Conservation (phyloP, 495 filamentous ascomycete species). For the Penicillium flavigenum region DNA sequence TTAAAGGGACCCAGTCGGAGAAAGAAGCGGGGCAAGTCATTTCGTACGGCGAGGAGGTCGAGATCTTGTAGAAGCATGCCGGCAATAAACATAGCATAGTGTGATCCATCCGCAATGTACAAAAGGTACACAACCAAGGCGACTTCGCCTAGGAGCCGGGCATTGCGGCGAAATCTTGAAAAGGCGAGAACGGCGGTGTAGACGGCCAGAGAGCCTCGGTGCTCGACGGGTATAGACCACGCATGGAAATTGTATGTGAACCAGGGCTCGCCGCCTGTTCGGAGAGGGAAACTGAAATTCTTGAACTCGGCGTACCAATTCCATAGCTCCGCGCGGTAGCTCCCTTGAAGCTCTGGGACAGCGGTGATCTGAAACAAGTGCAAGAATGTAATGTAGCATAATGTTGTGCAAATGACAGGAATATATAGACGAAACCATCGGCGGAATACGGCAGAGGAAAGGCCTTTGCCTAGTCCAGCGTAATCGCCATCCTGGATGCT, state of each 20-base stretch:
- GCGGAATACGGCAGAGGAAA: conserved; percentile 48
- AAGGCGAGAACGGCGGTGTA: conserved; percentile 42
- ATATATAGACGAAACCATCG: conserved; percentile 47
- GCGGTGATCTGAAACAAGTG: conserved; percentile 49
- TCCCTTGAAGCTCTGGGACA: conserved; percentile 33
- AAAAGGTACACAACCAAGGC: conserved; percentile 35
- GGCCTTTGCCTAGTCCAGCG: conserved; percentile 29
- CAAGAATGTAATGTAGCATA: conserved; percentile 50
- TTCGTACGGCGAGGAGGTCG: conserved; percentile 34
- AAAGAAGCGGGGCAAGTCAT: conserved; percentile 32
- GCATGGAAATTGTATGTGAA: conserved; percentile 48
- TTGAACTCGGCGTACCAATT: conserved; percentile 59
- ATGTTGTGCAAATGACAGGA: conserved; percentile 47
- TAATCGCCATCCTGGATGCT: conserved; percentile 48
- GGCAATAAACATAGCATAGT: conserved; percentile 45
- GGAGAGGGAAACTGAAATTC: conserved; percentile 59
- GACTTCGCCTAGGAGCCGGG: conserved; percentile 43
- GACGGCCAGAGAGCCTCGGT: conserved; percentile 48
- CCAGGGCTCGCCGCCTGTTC: conserved; percentile 45
- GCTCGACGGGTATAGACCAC: conserved; percentile 55
- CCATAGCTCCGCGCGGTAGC: conserved; percentile 46
- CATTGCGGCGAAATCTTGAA: conserved; percentile 33
- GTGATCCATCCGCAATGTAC: conserved; percentile 42
- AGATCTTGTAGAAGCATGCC: conserved; percentile 48
- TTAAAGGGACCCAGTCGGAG: conserved; percentile 38